Percentiles rank a stretch among this genome's conserved stretches.
These are phyloP conservation scores for Lodderomyces margitis DNA, from an alignment of 1,139 yeast genomes.

Conservation along the genomic window DNA sequence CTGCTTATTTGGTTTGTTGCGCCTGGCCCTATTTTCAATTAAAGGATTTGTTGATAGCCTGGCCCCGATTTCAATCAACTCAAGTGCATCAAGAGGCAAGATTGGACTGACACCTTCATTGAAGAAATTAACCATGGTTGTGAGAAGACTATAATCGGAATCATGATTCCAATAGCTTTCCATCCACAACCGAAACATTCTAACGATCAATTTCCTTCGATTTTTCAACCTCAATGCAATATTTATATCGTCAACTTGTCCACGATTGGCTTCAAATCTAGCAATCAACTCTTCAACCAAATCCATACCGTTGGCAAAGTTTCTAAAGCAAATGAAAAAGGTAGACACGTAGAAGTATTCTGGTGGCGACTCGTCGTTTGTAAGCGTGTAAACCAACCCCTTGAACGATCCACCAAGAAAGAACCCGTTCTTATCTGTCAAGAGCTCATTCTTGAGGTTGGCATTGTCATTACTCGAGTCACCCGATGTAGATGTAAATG, in stretches of 20 bases:
- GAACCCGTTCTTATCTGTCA: constrained; percentile 49
- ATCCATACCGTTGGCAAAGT: constrained; percentile 68
- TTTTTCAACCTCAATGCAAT: constrained; percentile 55
- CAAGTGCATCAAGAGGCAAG: constrained; percentile 64
- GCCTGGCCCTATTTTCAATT: constrained; percentile 24
- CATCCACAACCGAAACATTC: constrained; percentile 76
- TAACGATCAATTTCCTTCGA: constrained; percentile 65
- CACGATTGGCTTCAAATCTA: constrained; percentile 54
- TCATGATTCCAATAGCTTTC: constrained; percentile 82
- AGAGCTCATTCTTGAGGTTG: constrained; percentile 36
- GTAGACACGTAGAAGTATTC: constrained; percentile 72
- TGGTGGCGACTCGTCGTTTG: constrained; percentile 69
- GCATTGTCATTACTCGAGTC: neutral
- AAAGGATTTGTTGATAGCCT: constrained; percentile 43
- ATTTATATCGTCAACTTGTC: constrained; percentile 32
- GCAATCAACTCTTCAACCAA: constrained; percentile 66
- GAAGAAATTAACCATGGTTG: constrained; percentile 72
- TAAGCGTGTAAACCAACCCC: constrained; percentile 67
- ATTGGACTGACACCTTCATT: constrained; percentile 62
- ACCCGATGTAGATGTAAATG: constrained; percentile 25
- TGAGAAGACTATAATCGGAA: constrained; percentile 57
- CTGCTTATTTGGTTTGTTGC: constrained; percentile 24
- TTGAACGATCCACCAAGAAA: constrained; percentile 78
- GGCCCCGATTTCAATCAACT: constrained; percentile 61
- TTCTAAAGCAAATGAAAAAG: constrained; percentile 77